phyloP scores from a whole-genome alignment of 176 grass and related monocot genomes.

The Dendrocalamus sinicus region DNA sequence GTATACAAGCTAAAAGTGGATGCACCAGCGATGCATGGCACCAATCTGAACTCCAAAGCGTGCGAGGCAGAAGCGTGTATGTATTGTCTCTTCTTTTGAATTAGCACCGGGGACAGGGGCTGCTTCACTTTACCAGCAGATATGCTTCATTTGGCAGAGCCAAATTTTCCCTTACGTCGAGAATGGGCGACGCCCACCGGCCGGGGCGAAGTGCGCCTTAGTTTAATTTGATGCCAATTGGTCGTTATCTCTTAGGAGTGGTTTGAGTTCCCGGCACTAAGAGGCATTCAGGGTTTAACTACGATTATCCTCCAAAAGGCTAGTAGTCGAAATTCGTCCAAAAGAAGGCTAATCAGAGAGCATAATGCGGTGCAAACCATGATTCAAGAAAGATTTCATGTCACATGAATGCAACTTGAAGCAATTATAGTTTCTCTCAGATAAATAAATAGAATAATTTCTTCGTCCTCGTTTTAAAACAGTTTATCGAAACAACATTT shows the following conservation, averaged over 20 bases:
- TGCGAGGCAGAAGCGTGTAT: neutral
- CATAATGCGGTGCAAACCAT: neutral
- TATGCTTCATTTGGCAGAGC: neutral
- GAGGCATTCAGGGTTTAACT: neutral
- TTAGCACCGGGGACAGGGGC: neutral
- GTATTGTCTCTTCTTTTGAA: neutral
- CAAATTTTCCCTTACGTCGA: neutral
- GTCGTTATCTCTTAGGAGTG: neutral
- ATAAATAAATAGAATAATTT: too few species aligned
- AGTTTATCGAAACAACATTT: too few species aligned
- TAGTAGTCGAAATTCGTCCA: neutral
- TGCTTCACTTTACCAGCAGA: neutral
- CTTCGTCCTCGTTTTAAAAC: too few species aligned
- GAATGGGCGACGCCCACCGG: neutral
- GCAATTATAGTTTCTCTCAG: too few species aligned
- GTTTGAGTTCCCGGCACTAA: neutral
- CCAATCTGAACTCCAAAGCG: neutral
- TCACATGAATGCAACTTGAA: neutral
- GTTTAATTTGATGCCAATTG: neutral
- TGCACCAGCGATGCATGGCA: neutral
- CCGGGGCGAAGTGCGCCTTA: too few species aligned
- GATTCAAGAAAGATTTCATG: neutral
- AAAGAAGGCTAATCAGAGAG: neutral
- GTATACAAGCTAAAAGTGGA: neutral
- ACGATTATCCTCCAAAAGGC: neutral